Conservation (phyloP, 176 grass and related monocot genomes). For the Tillandsia leiboldiana region DNA sequence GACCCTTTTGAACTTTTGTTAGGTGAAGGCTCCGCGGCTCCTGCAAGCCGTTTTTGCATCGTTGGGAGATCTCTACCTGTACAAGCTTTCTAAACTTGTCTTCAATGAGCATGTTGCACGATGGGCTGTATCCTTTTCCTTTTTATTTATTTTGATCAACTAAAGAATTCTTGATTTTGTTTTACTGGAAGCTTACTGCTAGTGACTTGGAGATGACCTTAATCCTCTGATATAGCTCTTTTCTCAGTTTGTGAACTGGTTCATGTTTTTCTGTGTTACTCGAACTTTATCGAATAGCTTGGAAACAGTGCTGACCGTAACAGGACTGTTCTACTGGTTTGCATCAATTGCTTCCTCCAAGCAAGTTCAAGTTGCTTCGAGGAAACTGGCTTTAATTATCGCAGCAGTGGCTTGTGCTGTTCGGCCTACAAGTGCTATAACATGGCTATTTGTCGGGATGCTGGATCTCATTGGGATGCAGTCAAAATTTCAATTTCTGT, state of each 20-base stretch:
- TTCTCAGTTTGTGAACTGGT: conserved; percentile 84
- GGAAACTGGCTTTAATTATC: conserved; percentile 60
- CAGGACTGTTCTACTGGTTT: conserved; percentile 83
- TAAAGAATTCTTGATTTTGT: not conserved
- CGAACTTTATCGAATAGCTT: conserved; percentile 86
- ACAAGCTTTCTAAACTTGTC: conserved; percentile 76
- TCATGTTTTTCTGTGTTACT: conserved; percentile 82
- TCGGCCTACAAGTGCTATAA: conserved; percentile 87
- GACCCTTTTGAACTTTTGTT: conserved; percentile 5
- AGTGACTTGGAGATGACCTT: conserved; percentile 29
- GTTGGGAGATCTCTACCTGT: conserved; percentile 68
- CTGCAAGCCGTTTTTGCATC: conserved; percentile 77
- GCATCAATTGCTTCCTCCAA: conserved; percentile 33
- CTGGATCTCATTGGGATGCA: conserved; percentile 66
- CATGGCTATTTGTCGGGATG: conserved; percentile 77
- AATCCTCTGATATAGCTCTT: conserved; percentile 48
- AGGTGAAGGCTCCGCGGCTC: conserved; percentile 67
- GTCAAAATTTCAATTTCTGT: conserved; percentile 43
- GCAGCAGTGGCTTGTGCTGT: conserved; percentile 77
- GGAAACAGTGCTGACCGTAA: conserved; percentile 71
- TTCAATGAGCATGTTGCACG: conserved; percentile 56
- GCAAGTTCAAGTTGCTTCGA: conserved; percentile 32
- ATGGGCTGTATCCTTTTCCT: conserved; percentile 70
- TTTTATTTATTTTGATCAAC: conserved; percentile 1
- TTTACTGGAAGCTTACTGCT: not conserved